Base-by-base conservation (phyloP, 1,139 yeast genomes). In the Meyerozyma sp. region DNA sequence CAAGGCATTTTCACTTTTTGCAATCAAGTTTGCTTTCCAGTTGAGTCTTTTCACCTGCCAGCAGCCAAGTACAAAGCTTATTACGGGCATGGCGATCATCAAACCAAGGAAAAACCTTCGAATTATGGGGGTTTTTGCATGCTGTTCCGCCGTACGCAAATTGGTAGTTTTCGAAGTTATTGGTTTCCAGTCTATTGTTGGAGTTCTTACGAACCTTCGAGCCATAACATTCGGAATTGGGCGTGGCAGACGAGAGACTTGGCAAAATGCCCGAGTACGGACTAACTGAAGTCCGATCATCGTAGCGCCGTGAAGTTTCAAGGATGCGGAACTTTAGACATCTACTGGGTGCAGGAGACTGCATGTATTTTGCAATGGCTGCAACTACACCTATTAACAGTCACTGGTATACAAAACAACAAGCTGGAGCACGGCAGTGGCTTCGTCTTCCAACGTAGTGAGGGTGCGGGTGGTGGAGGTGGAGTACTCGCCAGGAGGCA, bases 21-120 rank as follows among this genome's bases (percentile, higher is more conserved):
- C 82, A 49, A 94, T 86, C 49, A 93, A 70, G 44, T 82, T 79
- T n/a, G 82, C 83, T 62, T 94, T 94, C 98, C 98, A 93, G 47
- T 79, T 71, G 44, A 93, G 68, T 50, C 99, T 73, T 54, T 79
- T 70, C 36, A 88, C 82, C 65, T 93, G 99, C 99, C 98, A 93
- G 46, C 94, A 80, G 2, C 98, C 98, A 41, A 93, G 69, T 32
- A 82, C 84, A 59, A 93, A 88, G 8, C 96, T 79, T 1, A 90
- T 74, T 0, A 90, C 73, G 0, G 99, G 99, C 86, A 95, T 93
- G 21, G 93, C 79, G 37, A 88, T 64, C 76, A 85, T 70, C 25
- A 84, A 62, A 0, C 81, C 77, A 40, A 84, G 61, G 18, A 83
- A 72, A 32, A 82, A 68, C 37, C 66, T 66, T 46, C 83, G 68